phyloP scores from a whole-genome alignment of 2,329 filamentous ascomycete genomes.

The Colletotrichum australisinense region DNA sequence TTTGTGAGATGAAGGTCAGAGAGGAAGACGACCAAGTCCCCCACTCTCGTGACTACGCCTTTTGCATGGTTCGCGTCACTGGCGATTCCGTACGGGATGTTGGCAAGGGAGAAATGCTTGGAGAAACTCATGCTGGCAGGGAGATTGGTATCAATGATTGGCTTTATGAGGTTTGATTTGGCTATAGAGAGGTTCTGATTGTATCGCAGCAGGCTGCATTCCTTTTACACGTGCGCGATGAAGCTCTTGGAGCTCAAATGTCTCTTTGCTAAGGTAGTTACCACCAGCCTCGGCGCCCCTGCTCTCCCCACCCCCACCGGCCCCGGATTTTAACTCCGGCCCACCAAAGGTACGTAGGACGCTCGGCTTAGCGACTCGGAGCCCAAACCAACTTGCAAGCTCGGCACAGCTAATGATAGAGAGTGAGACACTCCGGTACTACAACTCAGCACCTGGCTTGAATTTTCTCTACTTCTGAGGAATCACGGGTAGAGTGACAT shows the following conservation, averaged over 20 bases:
- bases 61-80: constrained; percentile 49
- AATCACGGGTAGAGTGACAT: constrained; percentile 63
- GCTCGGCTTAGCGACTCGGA: constrained; percentile 3
- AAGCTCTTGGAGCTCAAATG: background rate
- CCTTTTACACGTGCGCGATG: background rate
- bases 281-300: background rate
- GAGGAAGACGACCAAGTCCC: constrained; percentile 64
- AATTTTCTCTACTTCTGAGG: constrained; percentile 41
- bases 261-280: background rate
- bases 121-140: constrained; percentile 40
- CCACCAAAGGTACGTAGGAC: background rate
- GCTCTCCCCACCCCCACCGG: constrained; percentile 19
- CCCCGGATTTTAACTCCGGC: constrained; percentile 4
- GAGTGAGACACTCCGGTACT: too few species aligned
- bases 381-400: background rate
- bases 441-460: too few species aligned
- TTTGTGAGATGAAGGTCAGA: constrained; percentile 49
- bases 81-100: constrained; percentile 65
- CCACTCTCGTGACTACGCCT: constrained; percentile 61
- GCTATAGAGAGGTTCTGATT: background rate
- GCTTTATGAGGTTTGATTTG: background rate
- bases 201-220: background rate
- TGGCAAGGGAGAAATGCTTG: constrained; percentile 63
- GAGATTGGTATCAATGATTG: background rate
- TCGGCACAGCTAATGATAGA: constrained; percentile 2